Conservation (phyloP, 371 early-diverging fungal genomes). For the Coemansia sp. region DNA sequence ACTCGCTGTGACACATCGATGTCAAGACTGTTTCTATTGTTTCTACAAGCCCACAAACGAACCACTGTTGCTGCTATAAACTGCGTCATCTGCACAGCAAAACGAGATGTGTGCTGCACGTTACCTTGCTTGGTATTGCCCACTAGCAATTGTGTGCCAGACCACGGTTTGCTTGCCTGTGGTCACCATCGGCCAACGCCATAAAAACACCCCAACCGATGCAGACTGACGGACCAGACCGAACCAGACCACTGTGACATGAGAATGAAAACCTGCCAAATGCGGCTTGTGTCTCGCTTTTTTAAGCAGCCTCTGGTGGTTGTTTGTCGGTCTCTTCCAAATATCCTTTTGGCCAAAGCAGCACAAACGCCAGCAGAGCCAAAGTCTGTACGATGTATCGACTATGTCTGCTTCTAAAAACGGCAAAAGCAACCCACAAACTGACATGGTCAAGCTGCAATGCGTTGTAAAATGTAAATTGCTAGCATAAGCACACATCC, state of each 20-base stretch:
- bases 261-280: neutral
- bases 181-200: neutral
- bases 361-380: neutral
- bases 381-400: neutral
- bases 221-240: neutral
- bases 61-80: neutral
- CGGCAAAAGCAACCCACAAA: constrained; percentile 1
- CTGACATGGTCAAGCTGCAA: neutral
- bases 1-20: neutral
- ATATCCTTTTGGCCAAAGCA: neutral
- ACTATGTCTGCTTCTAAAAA: neutral
- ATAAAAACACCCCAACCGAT: neutral
- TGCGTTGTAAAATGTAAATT: too few relatives aligned
- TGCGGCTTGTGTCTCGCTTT: neutral
- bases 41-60: neutral
- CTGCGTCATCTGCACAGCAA: neutral
- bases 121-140: neutral
- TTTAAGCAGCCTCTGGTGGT: neutral
- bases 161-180: neutral
- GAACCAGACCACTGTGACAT: neutral
- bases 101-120: neutral
- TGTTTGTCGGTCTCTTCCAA: neutral
- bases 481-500: too few relatives aligned
- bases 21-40: neutral
- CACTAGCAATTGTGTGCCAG: neutral